Percentiles rank a stretch among this genome's conserved stretches.
phyloP scores from a whole-genome alignment of 345 rosid species.

The Erodium maritimum region DNA sequence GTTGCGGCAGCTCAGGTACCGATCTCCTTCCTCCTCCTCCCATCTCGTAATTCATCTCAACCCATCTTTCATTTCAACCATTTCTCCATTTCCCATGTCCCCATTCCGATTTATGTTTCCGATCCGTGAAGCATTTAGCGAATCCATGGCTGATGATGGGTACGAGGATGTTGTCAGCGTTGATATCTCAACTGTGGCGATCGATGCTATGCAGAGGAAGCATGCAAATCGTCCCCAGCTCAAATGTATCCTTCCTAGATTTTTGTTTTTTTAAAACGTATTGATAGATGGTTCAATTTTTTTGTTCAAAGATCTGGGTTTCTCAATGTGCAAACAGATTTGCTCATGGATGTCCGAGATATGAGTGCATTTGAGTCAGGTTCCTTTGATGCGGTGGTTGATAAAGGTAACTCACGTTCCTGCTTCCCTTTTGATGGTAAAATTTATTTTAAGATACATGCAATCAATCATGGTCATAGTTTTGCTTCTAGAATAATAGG shows the following conservation, averaged over 20 bases:
- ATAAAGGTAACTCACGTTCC: slow-evolving; percentile 43
- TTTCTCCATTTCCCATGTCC: no score
- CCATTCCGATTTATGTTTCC: no score
- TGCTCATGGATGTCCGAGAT: slow-evolving; percentile 69
- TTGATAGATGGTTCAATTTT: no score
- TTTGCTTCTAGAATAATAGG: no score
- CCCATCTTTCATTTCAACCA: no score
- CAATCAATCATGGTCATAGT: not conserved
- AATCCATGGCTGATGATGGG: slow-evolving; percentile 72
- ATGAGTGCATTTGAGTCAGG: slow-evolving; percentile 48
- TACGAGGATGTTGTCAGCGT: slow-evolving; percentile 66
- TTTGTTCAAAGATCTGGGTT: not conserved
- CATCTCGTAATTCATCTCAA: slow-evolving; percentile 10
- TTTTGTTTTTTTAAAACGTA: no score
- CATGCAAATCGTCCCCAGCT: slow-evolving; percentile 47
- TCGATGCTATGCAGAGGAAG: slow-evolving; percentile 53
- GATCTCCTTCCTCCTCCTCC: not conserved
- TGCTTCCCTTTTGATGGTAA: no score
- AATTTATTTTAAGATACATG: no score
- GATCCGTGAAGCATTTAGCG: slow-evolving; percentile 64
- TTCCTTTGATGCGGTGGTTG: slow-evolving; percentile 69
- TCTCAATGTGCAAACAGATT: slow-evolving; percentile 22
- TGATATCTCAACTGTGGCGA: slow-evolving; percentile 68
- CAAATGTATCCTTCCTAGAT: slow-evolving; percentile 41
- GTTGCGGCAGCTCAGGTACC: slow-evolving; percentile 86